Conservation (phyloP, 2,329 filamentous ascomycete species). For the Verticillium klebahnii region DNA sequence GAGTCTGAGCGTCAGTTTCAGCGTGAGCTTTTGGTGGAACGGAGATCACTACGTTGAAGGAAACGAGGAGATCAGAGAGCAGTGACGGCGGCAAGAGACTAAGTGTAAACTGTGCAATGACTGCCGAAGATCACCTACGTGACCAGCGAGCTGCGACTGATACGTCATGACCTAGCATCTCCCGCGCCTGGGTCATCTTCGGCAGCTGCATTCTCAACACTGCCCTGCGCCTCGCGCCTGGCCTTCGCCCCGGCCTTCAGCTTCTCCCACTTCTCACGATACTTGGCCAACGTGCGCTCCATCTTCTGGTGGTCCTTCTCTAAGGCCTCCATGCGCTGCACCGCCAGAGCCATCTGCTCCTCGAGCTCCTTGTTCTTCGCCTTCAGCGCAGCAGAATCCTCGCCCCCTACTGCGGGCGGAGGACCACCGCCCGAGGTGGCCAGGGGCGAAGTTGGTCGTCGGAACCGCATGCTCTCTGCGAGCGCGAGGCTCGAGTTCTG, state of each 20-base stretch:
- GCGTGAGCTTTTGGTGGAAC: constrained; percentile 97
- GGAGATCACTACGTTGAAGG: constrained; percentile 3
- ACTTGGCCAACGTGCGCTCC: constrained; percentile 52
- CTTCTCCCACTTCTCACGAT: constrained; percentile 57
- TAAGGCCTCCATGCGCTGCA: constrained; percentile 59
- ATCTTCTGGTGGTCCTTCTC: constrained; percentile 58
- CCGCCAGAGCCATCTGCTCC: constrained; percentile 53
- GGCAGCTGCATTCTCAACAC: constrained; percentile 24
- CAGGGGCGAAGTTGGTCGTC: constrained; percentile 51
- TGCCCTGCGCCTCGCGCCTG: constrained; percentile 38
- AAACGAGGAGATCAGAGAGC: not conserved
- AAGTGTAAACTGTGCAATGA: not conserved
- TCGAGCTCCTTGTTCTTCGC: constrained; percentile 61
- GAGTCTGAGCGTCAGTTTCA: constrained; percentile 81
- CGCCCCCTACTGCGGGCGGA: constrained; percentile 21
- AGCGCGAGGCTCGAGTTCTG: constrained; percentile 83
- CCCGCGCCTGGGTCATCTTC: not conserved
- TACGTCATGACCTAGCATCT: not conserved
- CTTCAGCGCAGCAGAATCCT: constrained; percentile 27
- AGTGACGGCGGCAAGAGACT: not conserved
- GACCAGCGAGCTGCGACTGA: not conserved
- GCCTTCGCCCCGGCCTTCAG: constrained; percentile 59
- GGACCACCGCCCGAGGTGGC: not conserved
- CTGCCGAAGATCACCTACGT: not conserved
- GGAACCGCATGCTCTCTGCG: constrained; percentile 72